Percentiles rank a stretch among this genome's conserved stretches.
phyloP scores from a whole-genome alignment of 2,329 filamentous ascomycete species.

The Ceratocystis eucalypticola region DNA sequence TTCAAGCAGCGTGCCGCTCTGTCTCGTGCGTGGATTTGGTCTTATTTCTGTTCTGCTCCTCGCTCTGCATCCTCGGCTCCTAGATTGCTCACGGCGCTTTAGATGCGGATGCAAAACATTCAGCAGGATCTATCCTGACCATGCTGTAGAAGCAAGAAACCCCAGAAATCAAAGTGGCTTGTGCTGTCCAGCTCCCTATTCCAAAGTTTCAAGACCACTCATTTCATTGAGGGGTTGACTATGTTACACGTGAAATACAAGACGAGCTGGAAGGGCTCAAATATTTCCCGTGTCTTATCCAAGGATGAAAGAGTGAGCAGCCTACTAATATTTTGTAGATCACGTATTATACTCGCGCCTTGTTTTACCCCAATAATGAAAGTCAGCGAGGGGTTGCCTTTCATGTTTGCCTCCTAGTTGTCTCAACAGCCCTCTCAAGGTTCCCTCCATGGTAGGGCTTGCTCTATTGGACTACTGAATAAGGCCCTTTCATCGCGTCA shows the following conservation, averaged over 20 bases:
- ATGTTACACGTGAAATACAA: slow-evolving; percentile 2
- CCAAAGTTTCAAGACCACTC: neutral
- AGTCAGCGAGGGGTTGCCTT: neutral
- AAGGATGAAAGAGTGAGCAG: no score
- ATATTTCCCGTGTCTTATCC: neutral
- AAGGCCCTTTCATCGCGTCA: no score
- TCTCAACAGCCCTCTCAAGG: neutral
- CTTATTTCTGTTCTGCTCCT: neutral
- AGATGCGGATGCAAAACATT: no score
- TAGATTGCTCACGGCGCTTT: neutral
- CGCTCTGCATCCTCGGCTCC: neutral
- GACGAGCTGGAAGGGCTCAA: neutral
- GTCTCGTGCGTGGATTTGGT: neutral
- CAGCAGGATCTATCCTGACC: neutral
- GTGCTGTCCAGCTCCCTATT: neutral
- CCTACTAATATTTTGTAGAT: neutral
- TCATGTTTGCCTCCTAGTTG: neutral
- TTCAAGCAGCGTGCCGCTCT: neutral
- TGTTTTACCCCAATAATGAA: neutral
- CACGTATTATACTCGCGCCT: neutral
- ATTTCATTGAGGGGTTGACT: neutral
- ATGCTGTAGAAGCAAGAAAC: no score
- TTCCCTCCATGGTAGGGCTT: neutral
- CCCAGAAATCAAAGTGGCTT: neutral
- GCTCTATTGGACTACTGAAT: no score